Conservation (phyloP, 1,139 yeast species). For the Arxiozyma bovina region DNA sequence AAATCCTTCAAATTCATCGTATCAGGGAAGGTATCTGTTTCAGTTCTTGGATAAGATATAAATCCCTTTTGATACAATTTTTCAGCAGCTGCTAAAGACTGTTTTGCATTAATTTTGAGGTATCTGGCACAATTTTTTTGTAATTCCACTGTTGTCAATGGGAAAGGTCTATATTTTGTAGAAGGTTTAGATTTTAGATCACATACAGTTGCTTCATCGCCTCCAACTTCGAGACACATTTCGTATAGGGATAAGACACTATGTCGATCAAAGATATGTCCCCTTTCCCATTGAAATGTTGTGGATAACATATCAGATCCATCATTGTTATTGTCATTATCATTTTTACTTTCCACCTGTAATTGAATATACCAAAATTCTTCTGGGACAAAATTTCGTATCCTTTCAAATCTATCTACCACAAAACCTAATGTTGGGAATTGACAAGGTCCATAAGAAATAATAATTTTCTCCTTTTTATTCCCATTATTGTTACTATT, state of each 20-base stretch:
- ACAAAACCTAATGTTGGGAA: constrained; percentile 96
- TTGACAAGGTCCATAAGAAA: constrained; percentile 92
- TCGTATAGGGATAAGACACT: constrained; percentile 58
- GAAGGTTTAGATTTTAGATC: constrained; percentile 55
- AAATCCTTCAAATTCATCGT: constrained; percentile 60
- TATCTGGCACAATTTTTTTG: constrained; percentile 76
- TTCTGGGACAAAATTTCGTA: constrained; percentile 63
- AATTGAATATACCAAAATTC: constrained; percentile 69
- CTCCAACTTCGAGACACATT: constrained; percentile 42
- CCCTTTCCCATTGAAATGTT: constrained; percentile 55
- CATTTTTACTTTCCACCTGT: constrained; percentile 31
- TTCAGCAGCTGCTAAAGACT: constrained; percentile 78
- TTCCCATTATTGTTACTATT: constrained; percentile 5
- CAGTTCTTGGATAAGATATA: constrained; percentile 94
- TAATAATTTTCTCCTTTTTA: constrained; percentile 29
- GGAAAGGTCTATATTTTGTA: constrained; percentile 72
- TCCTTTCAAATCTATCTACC: constrained; percentile 83
- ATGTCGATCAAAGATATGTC: constrained; percentile 63
- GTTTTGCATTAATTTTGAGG: constrained; percentile 74
- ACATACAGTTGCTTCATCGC: constrained; percentile 43
- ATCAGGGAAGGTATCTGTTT: constrained; percentile 78
- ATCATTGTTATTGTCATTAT: constrained; percentile 7
- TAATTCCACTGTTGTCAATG: constrained; percentile 89
- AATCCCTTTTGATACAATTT: constrained; percentile 75
- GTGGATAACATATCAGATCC: constrained; percentile 22